Base-by-base conservation (phyloP, 2,329 filamentous ascomycete genomes). In the Metarhizium anisopliae region DNA sequence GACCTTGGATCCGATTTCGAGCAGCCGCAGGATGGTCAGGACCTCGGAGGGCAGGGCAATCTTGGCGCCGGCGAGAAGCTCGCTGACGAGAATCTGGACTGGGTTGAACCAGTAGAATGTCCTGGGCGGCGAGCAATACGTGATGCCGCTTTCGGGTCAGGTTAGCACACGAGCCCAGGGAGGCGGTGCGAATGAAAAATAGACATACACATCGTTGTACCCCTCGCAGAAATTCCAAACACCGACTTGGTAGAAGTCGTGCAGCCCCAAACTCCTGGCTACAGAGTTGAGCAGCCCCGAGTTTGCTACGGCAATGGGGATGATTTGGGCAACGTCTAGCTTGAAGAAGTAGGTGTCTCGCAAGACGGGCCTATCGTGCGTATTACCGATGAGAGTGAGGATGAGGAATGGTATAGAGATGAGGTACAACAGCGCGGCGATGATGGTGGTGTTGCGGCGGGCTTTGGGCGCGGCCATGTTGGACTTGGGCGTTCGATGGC, bases 141-240 rank as follows among this genome's bases (percentile, higher is more conserved):
- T 93, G 59, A 94, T 84, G 42, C 89, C 89, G 63, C 85, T 78
- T 58, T 47, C 49, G 8, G n/a, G 50, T 47, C 45, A 55, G 20
- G 49, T 25, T 8, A 29, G 18, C 18, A 7, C 38, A 25, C 18
- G n/a, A 30, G 45, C 2, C 18, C 32, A 35, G 47, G 49, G 18
- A n/a, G 38, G 13, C n/a, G 47, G 13, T 2, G 38, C 38, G 14
- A 4, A 16, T 14, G 38, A 40, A 40, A 16, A 8, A 36, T 11
- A 4, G 38, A 68, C 77, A 55, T 67, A 81, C 71, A 86, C 77
- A 62, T 81, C 78, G 55, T 82, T 76, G 70, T 92, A 95, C 20
- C 92, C 92, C 69, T 95, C 89, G 71, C 93, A 97, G 70, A 87
- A 96, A 58, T 85, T 87, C 93, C 93, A 97, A 45, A 96, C 74